Conservation (phyloP, 192 early-diverging fungal species). For the Mortierella alpina region DNA sequence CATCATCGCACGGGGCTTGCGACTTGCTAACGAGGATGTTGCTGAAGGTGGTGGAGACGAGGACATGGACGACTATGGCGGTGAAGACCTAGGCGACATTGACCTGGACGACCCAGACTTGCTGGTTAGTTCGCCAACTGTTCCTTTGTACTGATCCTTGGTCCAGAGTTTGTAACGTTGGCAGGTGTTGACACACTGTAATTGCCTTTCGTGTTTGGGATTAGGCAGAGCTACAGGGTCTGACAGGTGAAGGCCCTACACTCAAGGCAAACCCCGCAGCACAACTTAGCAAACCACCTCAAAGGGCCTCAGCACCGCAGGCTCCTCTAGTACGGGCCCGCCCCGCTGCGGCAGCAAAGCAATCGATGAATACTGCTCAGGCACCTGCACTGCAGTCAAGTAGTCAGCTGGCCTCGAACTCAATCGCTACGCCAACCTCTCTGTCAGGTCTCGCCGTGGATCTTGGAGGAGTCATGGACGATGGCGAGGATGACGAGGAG, state of each 20-base stretch:
- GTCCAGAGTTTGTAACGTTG: too few relatives aligned
- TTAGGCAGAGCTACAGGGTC: constrained; percentile 61
- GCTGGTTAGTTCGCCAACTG: constrained; percentile 46
- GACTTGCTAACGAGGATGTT: constrained; percentile 44
- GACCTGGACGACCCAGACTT: constrained; percentile 66
- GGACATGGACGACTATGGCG: constrained; percentile 24
- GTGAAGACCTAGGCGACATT: constrained; percentile 48
- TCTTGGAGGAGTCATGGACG: constrained; percentile 20
- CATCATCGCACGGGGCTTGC: constrained; percentile 42
- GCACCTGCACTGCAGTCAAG: constrained; percentile 7
- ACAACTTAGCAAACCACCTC: constrained; percentile 7
- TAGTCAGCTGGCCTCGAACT: constrained; percentile 1
- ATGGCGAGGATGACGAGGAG: constrained; percentile 65
- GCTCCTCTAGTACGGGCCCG: constrained; percentile 5
- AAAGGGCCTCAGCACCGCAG: constrained; percentile 12
- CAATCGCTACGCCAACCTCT: constrained; percentile 1
- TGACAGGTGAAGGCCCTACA: constrained; percentile 41
- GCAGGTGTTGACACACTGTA: too few relatives aligned
- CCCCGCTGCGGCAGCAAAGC: constrained; percentile 5
- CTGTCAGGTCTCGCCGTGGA: constrained; percentile 38
- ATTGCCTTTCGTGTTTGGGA: background rate
- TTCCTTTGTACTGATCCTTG: too few relatives aligned
- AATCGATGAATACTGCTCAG: constrained; percentile 35
- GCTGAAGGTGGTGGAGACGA: constrained; percentile 24
- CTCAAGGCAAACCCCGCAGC: constrained; percentile 27